phyloP scores from a whole-genome alignment of 495 filamentous ascomycete species.

The Penicillium mononematosum region DNA sequence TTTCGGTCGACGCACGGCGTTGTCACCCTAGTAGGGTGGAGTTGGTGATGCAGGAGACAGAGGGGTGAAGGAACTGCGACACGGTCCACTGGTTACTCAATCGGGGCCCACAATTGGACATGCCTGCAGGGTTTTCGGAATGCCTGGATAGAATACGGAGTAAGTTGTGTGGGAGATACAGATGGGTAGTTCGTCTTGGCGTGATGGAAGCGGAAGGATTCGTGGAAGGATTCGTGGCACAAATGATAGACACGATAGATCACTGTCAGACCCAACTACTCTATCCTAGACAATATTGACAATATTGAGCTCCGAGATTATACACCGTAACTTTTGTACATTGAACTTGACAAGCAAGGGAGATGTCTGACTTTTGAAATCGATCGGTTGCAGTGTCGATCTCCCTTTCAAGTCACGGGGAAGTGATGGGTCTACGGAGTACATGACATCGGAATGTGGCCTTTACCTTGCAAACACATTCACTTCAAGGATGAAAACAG shows the following conservation, averaged over 20 bases:
- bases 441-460: conserved; percentile 15
- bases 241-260: not conserved
- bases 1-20: conserved; percentile 29
- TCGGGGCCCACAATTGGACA: conserved; percentile 18
- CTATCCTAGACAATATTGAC: not conserved
- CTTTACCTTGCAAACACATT: conserved; percentile 8
- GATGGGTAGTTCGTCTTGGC: conserved; percentile 1
- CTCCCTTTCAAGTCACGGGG: conserved; percentile 10
- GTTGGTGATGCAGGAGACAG: conserved; percentile 20
- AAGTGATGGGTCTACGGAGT: not conserved
- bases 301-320: not conserved
- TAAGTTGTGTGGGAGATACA: not conserved
- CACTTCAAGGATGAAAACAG: not conserved
- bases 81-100: conserved; percentile 16
- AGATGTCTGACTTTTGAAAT: not conserved
- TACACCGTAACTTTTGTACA: not conserved
- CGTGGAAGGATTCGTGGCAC: not conserved
- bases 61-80: conserved; percentile 25
- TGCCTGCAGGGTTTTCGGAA: conserved; percentile 29
- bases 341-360: conserved; percentile 20
- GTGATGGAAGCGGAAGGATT: conserved; percentile 18
- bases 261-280: not conserved
- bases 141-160: conserved; percentile 11
- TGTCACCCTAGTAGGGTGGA: conserved; percentile 20
- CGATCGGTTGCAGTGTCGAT: conserved; percentile 26